Evolutionary conservation across 768 basidiomycete species (phyloP), one percentile per base, ranked within the genome.

Genomic region (Dioszegia aurantiaca): DNA sequence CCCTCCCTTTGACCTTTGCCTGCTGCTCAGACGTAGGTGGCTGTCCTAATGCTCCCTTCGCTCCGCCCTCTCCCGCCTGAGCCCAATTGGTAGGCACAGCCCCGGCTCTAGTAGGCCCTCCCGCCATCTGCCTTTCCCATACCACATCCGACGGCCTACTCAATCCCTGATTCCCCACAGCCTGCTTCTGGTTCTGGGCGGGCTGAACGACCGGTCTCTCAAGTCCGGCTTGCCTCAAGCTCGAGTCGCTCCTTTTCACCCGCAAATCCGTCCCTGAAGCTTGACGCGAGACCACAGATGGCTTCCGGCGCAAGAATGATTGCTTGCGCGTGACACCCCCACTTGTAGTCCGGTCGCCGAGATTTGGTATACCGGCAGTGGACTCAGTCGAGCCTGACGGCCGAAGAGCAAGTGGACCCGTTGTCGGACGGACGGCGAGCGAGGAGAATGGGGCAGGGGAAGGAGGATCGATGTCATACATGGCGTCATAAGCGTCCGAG

Each of bases 401-500:
- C 27, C 26, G 37, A 23, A 44, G 10, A 8, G 53, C 53, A 12
- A 8, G 19, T 28, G 42, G 39, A 31, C 43, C 43, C 21, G 30
- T 44, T 19, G 52, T 36, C 23, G 33, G 37, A 30, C 31, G 12
- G 24, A 44, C 26, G 2, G 21, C 37, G 41, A 33, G 23, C 2
- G 37, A 24, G 11, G 40, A 45, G 31, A 36, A 46, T n/a, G 44
- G 53, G 5, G 58, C 39, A 37, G 58, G 49, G 3, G 52, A 48
- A 19, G 33, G 42, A 23, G 55, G 39, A 40, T 44, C 31, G 19
- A 43, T 28, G 12, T 55, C 42, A 30, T 30, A 40, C 11, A 23
- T n/a, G 9, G 36, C 16, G 36, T 42, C 46, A 39, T 33, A 40
- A 2, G 26, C 30, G 37, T 52, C 26, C 28, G 40, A 43, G 30